phyloP scores from a whole-genome alignment of 257 asterid species.

The Gynochthodes officinalis region DNA sequence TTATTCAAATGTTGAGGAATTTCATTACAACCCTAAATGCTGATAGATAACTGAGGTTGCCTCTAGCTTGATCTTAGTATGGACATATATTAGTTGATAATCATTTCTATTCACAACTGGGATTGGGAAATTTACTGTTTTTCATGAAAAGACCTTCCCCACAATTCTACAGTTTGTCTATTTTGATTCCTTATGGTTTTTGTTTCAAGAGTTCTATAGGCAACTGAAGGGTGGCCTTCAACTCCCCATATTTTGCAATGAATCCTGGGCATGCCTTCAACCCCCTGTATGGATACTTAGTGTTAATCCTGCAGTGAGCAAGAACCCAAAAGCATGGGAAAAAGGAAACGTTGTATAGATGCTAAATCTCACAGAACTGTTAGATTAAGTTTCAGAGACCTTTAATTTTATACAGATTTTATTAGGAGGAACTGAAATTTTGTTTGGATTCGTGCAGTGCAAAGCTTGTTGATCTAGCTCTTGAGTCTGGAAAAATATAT shows the following conservation, averaged over 20 bases:
- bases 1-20: no score
- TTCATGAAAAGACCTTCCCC: not conserved
- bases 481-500: slow-evolving; percentile 74
- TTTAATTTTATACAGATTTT: not conserved
- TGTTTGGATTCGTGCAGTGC: slow-evolving; percentile 44
- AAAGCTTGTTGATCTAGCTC: slow-evolving; percentile 91
- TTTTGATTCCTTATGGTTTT: not conserved
- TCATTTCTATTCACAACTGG: not conserved
- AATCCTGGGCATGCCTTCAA: no score
- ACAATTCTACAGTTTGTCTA: not conserved
- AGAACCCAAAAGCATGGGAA: not conserved
- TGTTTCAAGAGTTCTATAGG: no score
- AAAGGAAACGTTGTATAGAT: not conserved
- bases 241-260: not conserved
- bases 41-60: not conserved
- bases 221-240: no score
- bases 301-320: not conserved
- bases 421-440: not conserved
- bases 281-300: not conserved
- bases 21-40: not conserved
- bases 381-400: not conserved
- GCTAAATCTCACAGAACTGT: not conserved
- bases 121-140: not conserved
- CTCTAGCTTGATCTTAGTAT: not conserved
- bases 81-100: not conserved